Evolutionary conservation across 23 red algal genomes (phyloP).

Genomic region (Gracilaria domingensis): DNA sequence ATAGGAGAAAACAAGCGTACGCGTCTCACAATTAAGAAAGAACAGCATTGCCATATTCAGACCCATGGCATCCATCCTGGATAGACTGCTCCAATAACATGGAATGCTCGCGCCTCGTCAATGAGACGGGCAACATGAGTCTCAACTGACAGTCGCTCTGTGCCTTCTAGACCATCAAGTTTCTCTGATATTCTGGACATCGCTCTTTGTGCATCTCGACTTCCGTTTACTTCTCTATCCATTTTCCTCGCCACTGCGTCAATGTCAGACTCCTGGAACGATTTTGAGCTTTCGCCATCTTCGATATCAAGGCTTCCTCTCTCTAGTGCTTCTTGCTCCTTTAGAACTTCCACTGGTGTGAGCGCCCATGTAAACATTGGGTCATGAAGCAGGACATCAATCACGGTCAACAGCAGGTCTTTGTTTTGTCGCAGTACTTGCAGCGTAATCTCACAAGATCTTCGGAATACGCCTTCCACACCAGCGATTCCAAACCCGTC

Average conservation of each 20-base stretch:
- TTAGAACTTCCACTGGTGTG: constrained; percentile 66
- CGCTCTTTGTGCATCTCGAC: constrained; percentile 54
- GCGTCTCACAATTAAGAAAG: too few relatives aligned
- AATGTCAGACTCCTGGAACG: constrained; percentile 33
- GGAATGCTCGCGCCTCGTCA: constrained; percentile 60
- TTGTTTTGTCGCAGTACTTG: constrained; percentile 82
- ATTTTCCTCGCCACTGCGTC: constrained; percentile 49
- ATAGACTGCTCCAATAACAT: constrained; percentile 54
- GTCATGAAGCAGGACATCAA: constrained; percentile 98
- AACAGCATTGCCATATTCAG: constrained; percentile 3
- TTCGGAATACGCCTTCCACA: constrained; percentile 93
- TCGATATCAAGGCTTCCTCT: constrained; percentile 6
- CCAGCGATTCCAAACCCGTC: constrained; percentile 92
- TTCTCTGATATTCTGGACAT: constrained; percentile 69
- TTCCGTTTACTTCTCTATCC: constrained; percentile 59
- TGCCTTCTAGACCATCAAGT: constrained; percentile 77
- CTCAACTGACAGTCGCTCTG: constrained; percentile 73
- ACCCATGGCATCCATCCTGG: constrained; percentile 79
- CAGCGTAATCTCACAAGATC: constrained; percentile 84
- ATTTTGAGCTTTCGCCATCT: constrained; percentile 9
- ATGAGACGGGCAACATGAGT: constrained; percentile 77
- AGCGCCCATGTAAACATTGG: constrained; percentile 89
- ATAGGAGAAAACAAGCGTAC: too few relatives aligned
- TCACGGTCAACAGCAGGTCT: constrained; percentile 80
- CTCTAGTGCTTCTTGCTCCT: constrained; percentile 18